Base-by-base conservation (phyloP, 2,329 filamentous ascomycete species). In the Penicillium vulpinum region DNA sequence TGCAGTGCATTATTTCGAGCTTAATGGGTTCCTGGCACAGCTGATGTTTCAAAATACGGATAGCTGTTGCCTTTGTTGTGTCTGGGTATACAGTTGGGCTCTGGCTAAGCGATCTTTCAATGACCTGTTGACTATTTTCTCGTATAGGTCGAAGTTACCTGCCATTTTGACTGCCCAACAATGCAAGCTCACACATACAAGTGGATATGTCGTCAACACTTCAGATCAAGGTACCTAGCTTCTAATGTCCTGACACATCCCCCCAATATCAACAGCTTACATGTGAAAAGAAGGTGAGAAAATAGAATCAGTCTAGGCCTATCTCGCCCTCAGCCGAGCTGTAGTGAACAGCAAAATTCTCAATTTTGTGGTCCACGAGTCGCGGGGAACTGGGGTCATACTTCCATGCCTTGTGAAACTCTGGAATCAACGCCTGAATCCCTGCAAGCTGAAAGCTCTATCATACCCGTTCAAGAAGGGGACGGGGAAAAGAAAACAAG, bases 321-420 rank as follows among this genome's bases (percentile, higher is more conserved):
- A 31, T 60, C 47, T 56, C 22, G 28, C 41, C 44, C 26, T 29
- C 45, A 43, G 18, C 44, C 24, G 52, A 58, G 57, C 54, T 56
- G 50, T 57, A 51, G 55, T 57, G 40, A 41, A 54, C 51, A 40
- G 41, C 31, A 48, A 24, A 31, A 21, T 62, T 59, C 38, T 24
- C 29, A 65, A 60, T 41, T 46, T 18, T 50, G 35, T 59, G 54
- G 50, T 48, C 54, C 61, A 61, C 59, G 54, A 62, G 58, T 57
- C 53, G 59, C 57, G 60, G 59, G 62, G 60, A 61, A 63, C 59
- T 47, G 53, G 56, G 52, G 51, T 60, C 33, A 41, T 49, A 59
- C 58, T 62, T 60, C 61, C 56, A 60, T 51, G 54, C 55, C 58
- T 40, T 49, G 60, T 61, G 58, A 49, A 56, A 64, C 59, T 38